phyloP scores from a whole-genome alignment of 495 filamentous ascomycete genomes.

The Aspergillus conjunctus region DNA sequence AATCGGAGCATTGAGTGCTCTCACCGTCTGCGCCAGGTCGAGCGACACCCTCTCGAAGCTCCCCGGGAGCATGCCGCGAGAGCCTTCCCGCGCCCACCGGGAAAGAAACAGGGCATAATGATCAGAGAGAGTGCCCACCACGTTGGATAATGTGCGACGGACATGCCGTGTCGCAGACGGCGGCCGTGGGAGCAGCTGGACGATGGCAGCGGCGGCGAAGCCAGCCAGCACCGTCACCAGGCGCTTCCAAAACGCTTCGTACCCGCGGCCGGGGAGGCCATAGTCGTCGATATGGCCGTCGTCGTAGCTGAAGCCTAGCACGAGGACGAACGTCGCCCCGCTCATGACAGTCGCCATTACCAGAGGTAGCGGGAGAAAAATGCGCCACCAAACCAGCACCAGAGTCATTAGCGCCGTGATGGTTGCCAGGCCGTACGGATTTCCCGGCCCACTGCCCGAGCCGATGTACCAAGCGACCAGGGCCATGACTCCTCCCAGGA shows the following conservation, averaged over 20 bases:
- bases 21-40: slow-evolving; percentile 31
- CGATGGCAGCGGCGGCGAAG: slow-evolving; percentile 36
- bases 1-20: slow-evolving; percentile 32
- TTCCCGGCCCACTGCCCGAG: slow-evolving; percentile 39
- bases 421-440: slow-evolving; percentile 42
- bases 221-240: slow-evolving; percentile 42
- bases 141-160: slow-evolving; percentile 40
- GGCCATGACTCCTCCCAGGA: slow-evolving; percentile 41
- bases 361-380: slow-evolving; percentile 34
- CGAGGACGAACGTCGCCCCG: slow-evolving; percentile 39
- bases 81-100: slow-evolving; percentile 31
- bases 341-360: slow-evolving; percentile 38
- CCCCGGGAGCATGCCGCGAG: background rate
- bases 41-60: slow-evolving; percentile 34
- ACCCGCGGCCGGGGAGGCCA: slow-evolving; percentile 43
- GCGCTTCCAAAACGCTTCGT: slow-evolving; percentile 44
- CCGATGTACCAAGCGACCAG: slow-evolving; percentile 49
- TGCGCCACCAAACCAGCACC: slow-evolving; percentile 39
- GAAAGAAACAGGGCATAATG: slow-evolving; percentile 46
- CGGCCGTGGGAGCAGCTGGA: slow-evolving; percentile 45
- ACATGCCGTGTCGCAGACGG: slow-evolving; percentile 43
- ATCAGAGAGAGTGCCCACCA: slow-evolving; percentile 38
- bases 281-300: slow-evolving; percentile 39
- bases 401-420: slow-evolving; percentile 35
- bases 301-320: slow-evolving; percentile 41